Conservation (phyloP, 129 eudicot genomes). For the Deinandra increscens region DNA sequence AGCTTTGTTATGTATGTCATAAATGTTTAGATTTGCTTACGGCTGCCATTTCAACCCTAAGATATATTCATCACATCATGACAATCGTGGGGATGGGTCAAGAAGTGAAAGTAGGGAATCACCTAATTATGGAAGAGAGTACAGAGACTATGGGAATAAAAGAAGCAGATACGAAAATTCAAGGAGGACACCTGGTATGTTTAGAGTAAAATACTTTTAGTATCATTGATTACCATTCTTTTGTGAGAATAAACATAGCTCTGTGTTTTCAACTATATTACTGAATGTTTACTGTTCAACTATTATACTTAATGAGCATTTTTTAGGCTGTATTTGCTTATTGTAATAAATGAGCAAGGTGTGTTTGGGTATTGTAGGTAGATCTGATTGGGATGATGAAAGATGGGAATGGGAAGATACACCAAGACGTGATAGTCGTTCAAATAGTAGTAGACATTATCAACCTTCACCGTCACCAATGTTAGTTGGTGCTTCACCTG, state of each 20-base stretch:
- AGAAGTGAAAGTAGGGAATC: slow-evolving; percentile 27
- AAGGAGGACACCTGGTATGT: slow-evolving; percentile 82
- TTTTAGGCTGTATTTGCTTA: not conserved
- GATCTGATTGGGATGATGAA: slow-evolving; percentile 75
- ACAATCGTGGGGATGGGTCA: slow-evolving; percentile 28
- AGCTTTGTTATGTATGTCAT: no score
- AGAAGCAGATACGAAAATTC: slow-evolving; percentile 73
- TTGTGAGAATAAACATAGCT: slow-evolving; percentile 10
- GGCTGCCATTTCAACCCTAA: no score
- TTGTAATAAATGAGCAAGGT: not conserved
- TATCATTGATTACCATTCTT: not conserved
- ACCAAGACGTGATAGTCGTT: slow-evolving; percentile 51
- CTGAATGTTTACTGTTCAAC: not conserved
- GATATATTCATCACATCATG: no score
- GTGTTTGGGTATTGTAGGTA: slow-evolving; percentile 37
- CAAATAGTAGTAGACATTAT: slow-evolving; percentile 37
- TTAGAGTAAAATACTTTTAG: not conserved
- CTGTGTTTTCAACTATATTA: not conserved
- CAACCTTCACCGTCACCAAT: slow-evolving; percentile 65
- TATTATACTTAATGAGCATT: not conserved
- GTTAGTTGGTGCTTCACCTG: slow-evolving; percentile 67
- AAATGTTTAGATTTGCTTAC: no score
- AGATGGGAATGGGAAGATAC: slow-evolving; percentile 85
- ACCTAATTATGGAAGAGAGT: slow-evolving; percentile 45
- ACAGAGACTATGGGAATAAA: slow-evolving; percentile 56